phyloP scores from a whole-genome alignment of 352 stramenopile species.

The Phytophthora multivora region DNA sequence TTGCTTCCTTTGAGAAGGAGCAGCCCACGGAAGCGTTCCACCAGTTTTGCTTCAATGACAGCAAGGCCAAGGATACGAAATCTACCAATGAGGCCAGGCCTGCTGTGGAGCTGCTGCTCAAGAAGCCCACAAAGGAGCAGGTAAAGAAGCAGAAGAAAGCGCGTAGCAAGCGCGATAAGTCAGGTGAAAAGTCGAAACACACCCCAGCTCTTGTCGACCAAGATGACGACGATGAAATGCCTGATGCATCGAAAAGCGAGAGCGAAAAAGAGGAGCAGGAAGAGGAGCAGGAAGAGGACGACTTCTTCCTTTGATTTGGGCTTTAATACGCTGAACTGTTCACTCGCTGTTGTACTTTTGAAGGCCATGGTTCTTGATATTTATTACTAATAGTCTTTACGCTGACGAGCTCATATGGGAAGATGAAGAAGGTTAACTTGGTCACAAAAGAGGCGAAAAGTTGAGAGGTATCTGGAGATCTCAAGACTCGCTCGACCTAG shows the following conservation, averaged over 20 bases:
- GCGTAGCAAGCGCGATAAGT: constrained; percentile 54
- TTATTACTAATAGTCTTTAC: constrained; percentile 39
- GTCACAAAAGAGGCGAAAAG: constrained; percentile 8
- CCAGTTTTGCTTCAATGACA: constrained; percentile 76
- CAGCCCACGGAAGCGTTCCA: constrained; percentile 67
- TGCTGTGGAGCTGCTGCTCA: constrained; percentile 58
- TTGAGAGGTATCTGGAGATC: constrained; percentile 13
- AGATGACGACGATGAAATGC: constrained; percentile 49
- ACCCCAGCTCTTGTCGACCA: constrained; percentile 54
- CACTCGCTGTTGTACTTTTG: constrained; percentile 5
- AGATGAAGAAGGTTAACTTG: constrained; percentile 9
- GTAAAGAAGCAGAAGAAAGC: constrained; percentile 74
- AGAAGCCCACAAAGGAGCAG: constrained; percentile 71
- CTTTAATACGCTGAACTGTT: neutral
- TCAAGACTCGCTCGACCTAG: constrained; percentile 25
- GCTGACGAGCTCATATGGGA: constrained; percentile 23
- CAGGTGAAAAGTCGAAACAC: constrained; percentile 35
- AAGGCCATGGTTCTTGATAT: constrained; percentile 9
- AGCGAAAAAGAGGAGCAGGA: constrained; percentile 27
- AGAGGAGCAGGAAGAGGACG: constrained; percentile 57
- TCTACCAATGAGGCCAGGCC: constrained; percentile 16
- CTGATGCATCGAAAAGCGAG: constrained; percentile 15
- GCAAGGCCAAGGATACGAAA: constrained; percentile 31
- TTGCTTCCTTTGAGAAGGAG: constrained; percentile 61
- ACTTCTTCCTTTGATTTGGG: constrained; percentile 70